These are phyloP conservation scores for Phylloporus rhodoxanthus DNA, from an alignment of 768 basidiomycete genomes.

Conservation along the genomic window DNA sequence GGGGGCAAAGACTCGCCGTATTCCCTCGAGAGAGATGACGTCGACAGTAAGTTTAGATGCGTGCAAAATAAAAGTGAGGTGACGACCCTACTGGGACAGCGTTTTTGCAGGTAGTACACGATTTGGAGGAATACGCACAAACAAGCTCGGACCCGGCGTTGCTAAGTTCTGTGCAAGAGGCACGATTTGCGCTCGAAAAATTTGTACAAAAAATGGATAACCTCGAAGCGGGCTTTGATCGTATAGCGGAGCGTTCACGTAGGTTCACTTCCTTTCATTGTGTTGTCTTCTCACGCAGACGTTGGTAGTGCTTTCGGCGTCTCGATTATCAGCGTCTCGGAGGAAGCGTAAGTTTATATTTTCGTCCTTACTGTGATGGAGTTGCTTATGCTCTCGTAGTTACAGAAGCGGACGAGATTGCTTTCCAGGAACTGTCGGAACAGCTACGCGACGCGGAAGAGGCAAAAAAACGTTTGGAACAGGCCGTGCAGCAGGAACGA, in stretches of 20 bases:
- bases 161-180: slow-evolving; percentile 54
- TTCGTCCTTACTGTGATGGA: neutral
- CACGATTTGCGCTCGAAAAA: slow-evolving; percentile 58
- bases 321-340: slow-evolving; percentile 60
- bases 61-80: neutral
- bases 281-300: slow-evolving; percentile 1
- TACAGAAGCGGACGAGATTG: slow-evolving; percentile 68
- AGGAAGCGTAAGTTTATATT: slow-evolving; percentile 55
- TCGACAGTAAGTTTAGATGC: slow-evolving; percentile 62
- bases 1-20: slow-evolving; percentile 60
- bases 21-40: slow-evolving; percentile 59
- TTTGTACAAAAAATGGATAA: slow-evolving; percentile 73
- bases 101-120: slow-evolving; percentile 56
- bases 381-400: slow-evolving; percentile 36
- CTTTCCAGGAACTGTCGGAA: slow-evolving; percentile 64
- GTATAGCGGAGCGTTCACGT: slow-evolving; percentile 82
- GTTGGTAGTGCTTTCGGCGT: slow-evolving; percentile 64
- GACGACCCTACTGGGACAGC: slow-evolving; percentile 34
- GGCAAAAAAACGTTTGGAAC: slow-evolving; percentile 51
- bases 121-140: slow-evolving; percentile 54
- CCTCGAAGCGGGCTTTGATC: slow-evolving; percentile 76
- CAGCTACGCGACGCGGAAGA: slow-evolving; percentile 60
- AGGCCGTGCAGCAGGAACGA: slow-evolving; percentile 54
- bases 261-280: slow-evolving; percentile 22
- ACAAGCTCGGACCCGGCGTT: slow-evolving; percentile 42